Evolutionary conservation across 164 flowering plant species (phyloP), one percentile per base, ranked within the genome.

Genomic region (Nymphaea thermarum): DNA sequence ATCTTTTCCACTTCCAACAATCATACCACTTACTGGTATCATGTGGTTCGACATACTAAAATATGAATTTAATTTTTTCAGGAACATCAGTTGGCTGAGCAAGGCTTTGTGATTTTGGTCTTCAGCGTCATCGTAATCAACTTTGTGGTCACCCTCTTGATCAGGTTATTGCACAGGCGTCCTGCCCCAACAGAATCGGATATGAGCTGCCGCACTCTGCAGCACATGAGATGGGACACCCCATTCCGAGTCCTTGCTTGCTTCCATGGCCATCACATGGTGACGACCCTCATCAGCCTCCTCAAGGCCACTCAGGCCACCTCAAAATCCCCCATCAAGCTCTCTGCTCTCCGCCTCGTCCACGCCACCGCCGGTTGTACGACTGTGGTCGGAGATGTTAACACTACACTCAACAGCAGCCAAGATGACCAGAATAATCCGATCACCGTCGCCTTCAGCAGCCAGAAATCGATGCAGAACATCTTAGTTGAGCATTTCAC

Each of bases 141-240:
- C 64, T 62, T 62, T 4, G 10, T 62, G 3, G n/a, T 41, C 64
- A 77, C 86, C 3, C 96, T 94, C 2, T 6, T 89, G 41, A 73
- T 85, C 47, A 80, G 69, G 74, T 14, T 77, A 18, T 44, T 92
- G 41, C 86, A 88, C 67, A 25, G 36, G 36, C 78, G 88, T 44
- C 95, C 95, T 15, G 79, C 86, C n/a, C 71, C 69, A 74, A 86
- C 82, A 6, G 82, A 79, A 75, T 80, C 71, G 72, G 67, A 72
- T 25, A 72, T 72, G 75, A 79, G 72, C 68, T 78, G 86, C 44
- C 74, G 90, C 73, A 85, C 86, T 53, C 78, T 93, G 43, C 91
- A 90, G 55, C 91, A 87, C 72, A 69, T 67, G 2, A 71, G 76
- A 4, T 81, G 81, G 2, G 70, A 74, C 63, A 14, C 81, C 0